These are phyloP conservation scores for Mucor indicus DNA, from an alignment of 371 early-diverging fungal species.

Conservation along the genomic window DNA sequence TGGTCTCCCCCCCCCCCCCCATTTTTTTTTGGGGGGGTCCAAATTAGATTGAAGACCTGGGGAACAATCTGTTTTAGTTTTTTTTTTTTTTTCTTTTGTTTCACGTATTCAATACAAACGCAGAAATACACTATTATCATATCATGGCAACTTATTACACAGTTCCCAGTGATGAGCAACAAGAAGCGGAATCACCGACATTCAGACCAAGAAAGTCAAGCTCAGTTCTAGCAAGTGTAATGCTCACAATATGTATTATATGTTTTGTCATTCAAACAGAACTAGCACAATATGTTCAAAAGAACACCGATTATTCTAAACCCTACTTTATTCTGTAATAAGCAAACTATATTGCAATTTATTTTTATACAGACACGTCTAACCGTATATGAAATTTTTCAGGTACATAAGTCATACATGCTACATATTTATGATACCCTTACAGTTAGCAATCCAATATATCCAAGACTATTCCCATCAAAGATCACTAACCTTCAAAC, in stretches of 20 bases:
- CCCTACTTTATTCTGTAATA: constrained; percentile 84
- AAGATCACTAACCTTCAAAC: neutral
- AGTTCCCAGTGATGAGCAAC: constrained; percentile 21
- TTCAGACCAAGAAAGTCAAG: constrained; percentile 13
- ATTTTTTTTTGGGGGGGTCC: too few species aligned
- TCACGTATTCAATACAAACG: neutral
- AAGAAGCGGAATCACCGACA: constrained; percentile 1
- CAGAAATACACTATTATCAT: neutral
- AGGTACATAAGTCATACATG: constrained; percentile 73
- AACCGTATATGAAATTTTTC: too few species aligned
- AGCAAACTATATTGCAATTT: too few species aligned
- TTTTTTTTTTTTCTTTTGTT: constrained; percentile 1
- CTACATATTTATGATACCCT: constrained; percentile 64
- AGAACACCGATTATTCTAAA: constrained; percentile 56
- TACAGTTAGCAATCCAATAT: constrained; percentile 57
- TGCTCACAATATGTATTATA: constrained; percentile 56
- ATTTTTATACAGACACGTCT: too few species aligned
- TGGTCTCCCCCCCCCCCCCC: too few species aligned
- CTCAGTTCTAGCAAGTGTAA: constrained; percentile 33
- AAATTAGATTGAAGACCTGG: too few species aligned
- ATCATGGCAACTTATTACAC: constrained; percentile 30
- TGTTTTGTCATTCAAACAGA: constrained; percentile 69
- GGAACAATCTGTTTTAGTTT: neutral
- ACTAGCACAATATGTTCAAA: constrained; percentile 64
- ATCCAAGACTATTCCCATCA: constrained; percentile 5